Base-by-base conservation (phyloP, 2,329 filamentous ascomycete genomes). In the Albifimbria verrucaria region DNA sequence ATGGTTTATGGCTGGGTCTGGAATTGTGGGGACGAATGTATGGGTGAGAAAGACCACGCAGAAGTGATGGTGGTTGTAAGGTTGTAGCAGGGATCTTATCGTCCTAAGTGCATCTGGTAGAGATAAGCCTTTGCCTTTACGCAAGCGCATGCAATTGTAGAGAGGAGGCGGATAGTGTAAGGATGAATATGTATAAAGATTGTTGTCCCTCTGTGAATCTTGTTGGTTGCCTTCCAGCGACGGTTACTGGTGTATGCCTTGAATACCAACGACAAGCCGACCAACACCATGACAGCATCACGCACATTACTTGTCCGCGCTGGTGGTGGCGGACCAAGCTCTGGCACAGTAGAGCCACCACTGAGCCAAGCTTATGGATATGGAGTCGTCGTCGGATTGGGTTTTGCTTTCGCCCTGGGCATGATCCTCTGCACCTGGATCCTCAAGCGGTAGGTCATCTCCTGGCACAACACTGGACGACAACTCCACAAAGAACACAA, bases 381-480 rank as follows among this genome's bases (percentile, higher is more conserved):
- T 23, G 44, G 44, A 23, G 20, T 47, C 22, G 44, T 47, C 44
- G 44, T 47, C 7, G 44, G 44, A 17, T 9, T 47, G 22, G 44
- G 44, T 17, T 21, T 23, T 12, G 18, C 23, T 3, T 47, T 47
- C n/a, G 44, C 44, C 6, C 44, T 47, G 44, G 87, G 86, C 62
- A 83, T 90, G 58, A 81, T 90, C 51, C 69, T 90, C 45, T 87
- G 18, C 44, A 47, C 44, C 4, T 23, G 23, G 20, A 23, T 47
- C 22, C 24, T 47, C 22, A 39, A 39, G 32, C 32, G 32, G 32
- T 39, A n/a, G 32, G 32, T 39, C 15, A 12, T 39, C 32, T 39
- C 32, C 32, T n/a, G n/a, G n/a, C n/a, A n/a, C n/a, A n/a, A n/a
- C n/a, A n/a, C n/a, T n/a, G n/a, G n/a, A n/a, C n/a, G n/a, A n/a